Conservation (phyloP, 2,329 filamentous ascomycete genomes). For the Alternaria gansuensis region DNA sequence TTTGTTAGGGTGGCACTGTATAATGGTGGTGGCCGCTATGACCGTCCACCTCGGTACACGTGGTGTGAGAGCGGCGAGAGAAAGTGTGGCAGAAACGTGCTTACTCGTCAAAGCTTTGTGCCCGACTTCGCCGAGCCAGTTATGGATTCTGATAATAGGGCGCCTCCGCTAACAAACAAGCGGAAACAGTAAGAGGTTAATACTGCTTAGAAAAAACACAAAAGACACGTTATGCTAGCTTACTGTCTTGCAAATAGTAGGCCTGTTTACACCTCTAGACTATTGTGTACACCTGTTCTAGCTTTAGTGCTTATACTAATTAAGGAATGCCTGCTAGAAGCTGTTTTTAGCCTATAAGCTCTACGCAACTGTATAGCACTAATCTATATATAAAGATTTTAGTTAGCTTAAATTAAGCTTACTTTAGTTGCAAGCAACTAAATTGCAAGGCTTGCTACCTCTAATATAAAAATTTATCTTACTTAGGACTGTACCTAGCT, state of each 20-base stretch:
- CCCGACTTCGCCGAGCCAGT: no score
- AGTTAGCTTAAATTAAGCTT: constrained; percentile 9
- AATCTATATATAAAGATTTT: background rate
- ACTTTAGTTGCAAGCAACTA: background rate
- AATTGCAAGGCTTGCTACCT: constrained; percentile 9
- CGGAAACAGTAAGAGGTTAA: background rate
- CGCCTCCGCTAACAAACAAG: constrained; percentile 8
- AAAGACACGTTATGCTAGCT: background rate
- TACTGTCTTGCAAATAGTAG: background rate
- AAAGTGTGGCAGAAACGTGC: no score
- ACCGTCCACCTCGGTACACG: no score
- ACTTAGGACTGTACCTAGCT: background rate
- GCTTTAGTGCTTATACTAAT: background rate
- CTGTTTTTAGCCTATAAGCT: background rate
- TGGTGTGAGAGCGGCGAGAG: no score
- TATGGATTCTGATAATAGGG: background rate
- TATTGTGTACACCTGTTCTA: background rate
- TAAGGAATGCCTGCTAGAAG: background rate
- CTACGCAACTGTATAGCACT: constrained; percentile 1
- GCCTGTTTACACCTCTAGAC: background rate
- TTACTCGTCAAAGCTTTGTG: no score
- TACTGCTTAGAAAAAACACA: background rate
- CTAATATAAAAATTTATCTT: constrained; percentile 10
- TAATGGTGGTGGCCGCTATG: no score
- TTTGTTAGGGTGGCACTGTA: no score